phyloP scores from a whole-genome alignment of 2,329 filamentous ascomycete genomes.

The Trichoderma lentiforme region DNA sequence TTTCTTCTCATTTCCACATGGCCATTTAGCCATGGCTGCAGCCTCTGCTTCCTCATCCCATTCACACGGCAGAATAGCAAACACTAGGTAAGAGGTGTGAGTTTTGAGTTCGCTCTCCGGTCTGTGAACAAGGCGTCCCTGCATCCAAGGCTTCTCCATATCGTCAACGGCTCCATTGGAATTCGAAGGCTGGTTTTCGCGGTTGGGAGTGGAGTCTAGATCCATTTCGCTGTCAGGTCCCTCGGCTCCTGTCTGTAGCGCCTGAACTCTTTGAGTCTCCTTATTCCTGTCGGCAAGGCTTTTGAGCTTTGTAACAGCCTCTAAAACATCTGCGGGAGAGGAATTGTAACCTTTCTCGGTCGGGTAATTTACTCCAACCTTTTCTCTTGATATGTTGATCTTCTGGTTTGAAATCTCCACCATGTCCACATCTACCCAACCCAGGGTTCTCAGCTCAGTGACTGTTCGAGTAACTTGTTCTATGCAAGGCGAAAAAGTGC shows the following conservation, averaged over 20 bases:
- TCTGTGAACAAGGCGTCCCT: slow-evolving; percentile 75
- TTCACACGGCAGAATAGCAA: slow-evolving; percentile 80
- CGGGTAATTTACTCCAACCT: slow-evolving; percentile 64
- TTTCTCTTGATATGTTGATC: slow-evolving; percentile 78
- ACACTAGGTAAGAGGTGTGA: slow-evolving; percentile 95
- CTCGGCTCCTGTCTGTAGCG: slow-evolving; percentile 27
- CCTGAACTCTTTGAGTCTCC: slow-evolving; percentile 54
- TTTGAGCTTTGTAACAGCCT: slow-evolving; percentile 70
- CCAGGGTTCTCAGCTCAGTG: slow-evolving; percentile 71
- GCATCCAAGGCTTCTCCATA: slow-evolving; percentile 59
- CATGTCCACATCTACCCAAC: slow-evolving; percentile 92
- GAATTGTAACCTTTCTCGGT: slow-evolving; percentile 69
- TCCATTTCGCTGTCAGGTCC: slow-evolving; percentile 41
- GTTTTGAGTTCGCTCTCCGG: slow-evolving; percentile 88
- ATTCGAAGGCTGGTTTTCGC: slow-evolving; percentile 11
- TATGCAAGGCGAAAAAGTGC: slow-evolving; percentile 95
- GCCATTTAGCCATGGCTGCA: slow-evolving; percentile 61
- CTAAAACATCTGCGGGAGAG: slow-evolving; percentile 69
- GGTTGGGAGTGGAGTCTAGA: slow-evolving; percentile 30
- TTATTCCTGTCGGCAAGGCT: slow-evolving; percentile 69
- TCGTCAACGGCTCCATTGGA: slow-evolving; percentile 25
- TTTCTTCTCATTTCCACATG: slow-evolving; percentile 51
- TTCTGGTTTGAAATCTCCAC: slow-evolving; percentile 79
- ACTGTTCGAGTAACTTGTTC: slow-evolving; percentile 91
- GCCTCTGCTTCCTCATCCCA: slow-evolving; percentile 84